Evolutionary conservation across 805 yeast species (phyloP).

Genomic region (Candida nanaspora): DNA sequence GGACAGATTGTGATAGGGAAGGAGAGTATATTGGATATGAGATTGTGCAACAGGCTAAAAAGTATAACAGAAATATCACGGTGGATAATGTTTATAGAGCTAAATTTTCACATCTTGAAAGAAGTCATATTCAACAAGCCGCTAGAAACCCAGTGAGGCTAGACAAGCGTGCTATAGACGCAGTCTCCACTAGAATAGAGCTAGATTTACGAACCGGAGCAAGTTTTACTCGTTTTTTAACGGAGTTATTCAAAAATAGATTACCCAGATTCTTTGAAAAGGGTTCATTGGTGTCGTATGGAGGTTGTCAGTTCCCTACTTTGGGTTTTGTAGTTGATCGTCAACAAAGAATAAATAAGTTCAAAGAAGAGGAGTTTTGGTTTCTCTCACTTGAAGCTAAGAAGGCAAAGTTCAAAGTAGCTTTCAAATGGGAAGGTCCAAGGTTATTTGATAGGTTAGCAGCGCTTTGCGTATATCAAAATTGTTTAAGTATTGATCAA

Average conservation of each 20-base stretch:
- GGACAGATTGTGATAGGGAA: constrained; percentile 99
- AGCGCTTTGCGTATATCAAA: constrained; percentile 58
- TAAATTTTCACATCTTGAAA: constrained; percentile 79
- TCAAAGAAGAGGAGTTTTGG: constrained; percentile 81
- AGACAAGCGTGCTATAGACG: constrained; percentile 66
- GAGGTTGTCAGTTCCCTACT: constrained; percentile 95
- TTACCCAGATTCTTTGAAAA: constrained; percentile 20
- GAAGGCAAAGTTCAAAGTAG: constrained; percentile 32
- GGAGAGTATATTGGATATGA: constrained; percentile 93
- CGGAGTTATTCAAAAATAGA: constrained; percentile 37
- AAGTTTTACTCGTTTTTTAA: constrained; percentile 77
- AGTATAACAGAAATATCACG: constrained; percentile 38
- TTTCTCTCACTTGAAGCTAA: constrained; percentile 45
- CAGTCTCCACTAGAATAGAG: constrained; percentile 82
- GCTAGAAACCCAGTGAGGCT: constrained; percentile 60
- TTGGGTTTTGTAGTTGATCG: constrained; percentile 94
- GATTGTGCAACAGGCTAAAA: constrained; percentile 61
- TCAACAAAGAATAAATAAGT: constrained; percentile 63
- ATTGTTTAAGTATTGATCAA: constrained; percentile 41
- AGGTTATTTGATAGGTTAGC: constrained; percentile 67
- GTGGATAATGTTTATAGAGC: constrained; percentile 61
- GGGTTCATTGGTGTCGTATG: constrained; percentile 56
- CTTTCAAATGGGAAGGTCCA: constrained; percentile 66
- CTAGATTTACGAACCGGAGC: constrained; percentile 85
- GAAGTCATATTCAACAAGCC: constrained; percentile 65